A percentile compares a stretch with the other conserved stretches of the same genome.
These are phyloP conservation scores for Alternaria novae-zelandiae DNA, from an alignment of 2,329 filamentous ascomycete genomes.

Conservation along the genomic window DNA sequence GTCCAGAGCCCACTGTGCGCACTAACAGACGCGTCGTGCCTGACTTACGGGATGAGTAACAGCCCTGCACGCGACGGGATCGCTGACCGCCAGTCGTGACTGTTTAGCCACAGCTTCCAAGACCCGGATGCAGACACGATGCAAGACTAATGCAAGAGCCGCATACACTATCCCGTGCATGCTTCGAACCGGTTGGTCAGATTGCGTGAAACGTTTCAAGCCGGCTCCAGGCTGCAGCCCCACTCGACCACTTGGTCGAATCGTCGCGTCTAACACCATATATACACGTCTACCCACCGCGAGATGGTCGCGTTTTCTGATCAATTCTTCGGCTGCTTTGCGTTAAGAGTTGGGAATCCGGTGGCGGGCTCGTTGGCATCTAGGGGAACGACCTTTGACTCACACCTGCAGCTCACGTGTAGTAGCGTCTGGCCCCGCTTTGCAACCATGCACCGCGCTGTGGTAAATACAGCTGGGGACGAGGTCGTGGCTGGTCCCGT, in stretches of 20 bases:
- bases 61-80: slow-evolving; percentile 22
- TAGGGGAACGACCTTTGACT: slow-evolving; percentile 43
- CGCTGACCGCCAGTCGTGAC: slow-evolving; percentile 35
- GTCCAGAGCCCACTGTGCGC: not conserved
- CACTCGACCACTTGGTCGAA: slow-evolving; percentile 36
- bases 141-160: slow-evolving; percentile 40
- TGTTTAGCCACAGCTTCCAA: slow-evolving; percentile 36
- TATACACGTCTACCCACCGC: slow-evolving; percentile 48
- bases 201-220: slow-evolving; percentile 41
- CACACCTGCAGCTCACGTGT: slow-evolving; percentile 52
- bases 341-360: slow-evolving; percentile 27
- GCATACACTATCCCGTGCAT: slow-evolving; percentile 23
- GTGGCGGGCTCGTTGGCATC: slow-evolving; percentile 19
- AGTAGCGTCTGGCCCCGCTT: slow-evolving; percentile 25
- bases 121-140: slow-evolving; percentile 21
- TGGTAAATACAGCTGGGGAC: slow-evolving; percentile 40
- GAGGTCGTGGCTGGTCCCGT: slow-evolving; percentile 29
- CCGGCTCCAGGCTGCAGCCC: slow-evolving; percentile 33
- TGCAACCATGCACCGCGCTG: slow-evolving; percentile 2
- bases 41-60: slow-evolving; percentile 13
- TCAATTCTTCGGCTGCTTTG: slow-evolving; percentile 41
- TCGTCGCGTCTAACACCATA: slow-evolving; percentile 49
- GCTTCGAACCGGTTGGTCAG: slow-evolving; percentile 29
- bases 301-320: slow-evolving; percentile 50
- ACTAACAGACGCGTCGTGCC: slow-evolving; percentile 16